Conservation (phyloP, 2,329 filamentous ascomycete species). For the Colletotrichum sp. region DNA sequence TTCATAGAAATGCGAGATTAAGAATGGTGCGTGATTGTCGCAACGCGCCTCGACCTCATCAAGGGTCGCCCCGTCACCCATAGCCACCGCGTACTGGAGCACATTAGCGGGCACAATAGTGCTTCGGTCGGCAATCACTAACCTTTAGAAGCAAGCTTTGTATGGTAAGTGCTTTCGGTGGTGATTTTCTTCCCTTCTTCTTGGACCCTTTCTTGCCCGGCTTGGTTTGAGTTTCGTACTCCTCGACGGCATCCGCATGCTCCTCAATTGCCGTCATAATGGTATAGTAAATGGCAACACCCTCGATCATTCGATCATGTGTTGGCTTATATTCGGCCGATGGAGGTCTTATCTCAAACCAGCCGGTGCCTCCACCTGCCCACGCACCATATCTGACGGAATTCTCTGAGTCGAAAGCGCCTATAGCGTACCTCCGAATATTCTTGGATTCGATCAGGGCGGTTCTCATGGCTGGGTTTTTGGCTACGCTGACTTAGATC, state of each 20-base stretch:
- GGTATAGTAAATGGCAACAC: slow-evolving; percentile 68
- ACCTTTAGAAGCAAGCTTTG: slow-evolving; percentile 37
- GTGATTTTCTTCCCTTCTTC: slow-evolving; percentile 21
- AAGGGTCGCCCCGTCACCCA: slow-evolving; percentile 58
- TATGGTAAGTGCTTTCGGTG: slow-evolving; percentile 7
- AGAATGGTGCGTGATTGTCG: slow-evolving; percentile 53
- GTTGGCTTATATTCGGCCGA: slow-evolving; percentile 59
- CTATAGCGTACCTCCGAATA: slow-evolving; percentile 57
- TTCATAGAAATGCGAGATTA: slow-evolving; percentile 55
- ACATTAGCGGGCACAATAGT: not conserved
- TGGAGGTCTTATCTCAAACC: slow-evolving; percentile 68
- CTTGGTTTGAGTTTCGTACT: slow-evolving; percentile 29
- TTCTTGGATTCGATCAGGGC: slow-evolving; percentile 61
- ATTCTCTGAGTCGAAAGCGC: slow-evolving; percentile 47
- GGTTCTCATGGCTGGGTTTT: slow-evolving; percentile 33
- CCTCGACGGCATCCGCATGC: slow-evolving; percentile 21
- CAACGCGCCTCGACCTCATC: slow-evolving; percentile 54
- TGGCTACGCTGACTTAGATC: slow-evolving; percentile 30
- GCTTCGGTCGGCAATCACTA: not conserved
- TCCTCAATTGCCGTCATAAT: slow-evolving; percentile 62
- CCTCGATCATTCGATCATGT: slow-evolving; percentile 66
- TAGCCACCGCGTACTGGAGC: slow-evolving; percentile 52
- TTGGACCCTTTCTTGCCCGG: slow-evolving; percentile 35
- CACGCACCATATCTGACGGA: slow-evolving; percentile 58
- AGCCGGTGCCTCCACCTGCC: slow-evolving; percentile 69